A percentile compares a stretch with the other conserved stretches of the same genome.
These are phyloP conservation scores for Rhododendron mucronatum DNA, from an alignment of 148 eudicot genomes.

Conservation along the genomic window DNA sequence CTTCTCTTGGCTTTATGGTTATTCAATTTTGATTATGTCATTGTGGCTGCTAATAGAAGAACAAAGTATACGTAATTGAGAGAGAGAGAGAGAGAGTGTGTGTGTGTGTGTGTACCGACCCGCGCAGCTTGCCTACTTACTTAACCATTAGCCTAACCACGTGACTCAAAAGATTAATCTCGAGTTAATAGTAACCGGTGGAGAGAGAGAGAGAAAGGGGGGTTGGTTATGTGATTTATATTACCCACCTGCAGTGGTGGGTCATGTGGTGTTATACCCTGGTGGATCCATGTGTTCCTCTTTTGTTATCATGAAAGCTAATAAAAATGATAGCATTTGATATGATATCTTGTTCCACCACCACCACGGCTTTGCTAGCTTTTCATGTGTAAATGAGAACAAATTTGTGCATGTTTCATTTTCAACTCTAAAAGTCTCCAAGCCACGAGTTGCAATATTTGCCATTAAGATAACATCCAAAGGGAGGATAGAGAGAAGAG, in stretches of 20 bases:
- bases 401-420: not conserved
- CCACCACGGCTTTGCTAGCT: not conserved
- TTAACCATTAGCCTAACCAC: too few species aligned
- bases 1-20: not conserved
- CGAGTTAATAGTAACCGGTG: too few species aligned
- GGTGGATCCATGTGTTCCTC: slow-evolving; percentile 4
- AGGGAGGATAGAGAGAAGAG: not conserved
- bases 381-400: slow-evolving; percentile 1
- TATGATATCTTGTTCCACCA: slow-evolving; percentile 5
- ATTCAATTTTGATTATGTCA: too few species aligned
- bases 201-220: not conserved
- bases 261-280: slow-evolving; percentile 2
- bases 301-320: slow-evolving; percentile 8
- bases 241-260: slow-evolving; percentile 17
- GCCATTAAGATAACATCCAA: not conserved
- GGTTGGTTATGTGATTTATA: not conserved
- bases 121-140: too few species aligned
- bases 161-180: too few species aligned
- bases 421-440: not conserved
- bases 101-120: too few species aligned
- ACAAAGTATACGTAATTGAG: not conserved
- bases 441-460: not conserved
- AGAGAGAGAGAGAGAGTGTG: not conserved
- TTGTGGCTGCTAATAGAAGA: too few species aligned
- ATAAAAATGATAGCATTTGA: slow-evolving; percentile 13